A percentile compares a stretch with the other conserved stretches of the same genome.
These are phyloP conservation scores for Sherardia arvensis DNA, from an alignment of 257 asterid genomes.

Conservation along the genomic window DNA sequence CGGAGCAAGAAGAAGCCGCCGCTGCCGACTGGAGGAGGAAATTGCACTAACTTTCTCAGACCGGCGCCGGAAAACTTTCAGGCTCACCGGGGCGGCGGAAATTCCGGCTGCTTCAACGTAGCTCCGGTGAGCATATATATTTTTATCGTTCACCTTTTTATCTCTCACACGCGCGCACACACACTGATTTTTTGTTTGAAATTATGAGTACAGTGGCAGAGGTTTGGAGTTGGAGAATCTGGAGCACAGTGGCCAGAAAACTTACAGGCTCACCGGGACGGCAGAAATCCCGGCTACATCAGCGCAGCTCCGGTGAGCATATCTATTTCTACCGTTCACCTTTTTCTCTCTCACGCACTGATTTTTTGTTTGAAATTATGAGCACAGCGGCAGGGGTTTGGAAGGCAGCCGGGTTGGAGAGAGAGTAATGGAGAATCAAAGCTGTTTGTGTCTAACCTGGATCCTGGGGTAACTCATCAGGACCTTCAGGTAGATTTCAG, in stretches of 20 bases:
- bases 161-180: background rate
- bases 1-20: constrained; percentile 15
- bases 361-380: too few relatives aligned
- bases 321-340: too few relatives aligned
- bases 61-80: constrained; percentile 10
- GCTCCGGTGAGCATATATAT: background rate
- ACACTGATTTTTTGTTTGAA: background rate
- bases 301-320: too few relatives aligned
- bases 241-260: too few relatives aligned
- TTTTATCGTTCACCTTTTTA: background rate
- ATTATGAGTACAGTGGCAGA: constrained; percentile 2
- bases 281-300: too few relatives aligned
- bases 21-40: background rate
- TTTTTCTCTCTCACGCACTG: too few relatives aligned
- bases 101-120: background rate
- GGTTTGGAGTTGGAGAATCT: constrained; percentile 7
- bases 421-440: constrained; percentile 26
- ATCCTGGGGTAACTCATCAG: constrained; percentile 27
- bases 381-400: too few relatives aligned
- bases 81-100: background rate
- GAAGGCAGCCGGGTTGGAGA: too few relatives aligned
- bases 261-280: too few relatives aligned
- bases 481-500: constrained; percentile 36
- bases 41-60: background rate
- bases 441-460: constrained; percentile 47